Percentiles rank a stretch among this genome's conserved stretches.
Evolutionary conservation across 306 rosid species (phyloP).

Genomic region (Ziziphus jujuba): DNA sequence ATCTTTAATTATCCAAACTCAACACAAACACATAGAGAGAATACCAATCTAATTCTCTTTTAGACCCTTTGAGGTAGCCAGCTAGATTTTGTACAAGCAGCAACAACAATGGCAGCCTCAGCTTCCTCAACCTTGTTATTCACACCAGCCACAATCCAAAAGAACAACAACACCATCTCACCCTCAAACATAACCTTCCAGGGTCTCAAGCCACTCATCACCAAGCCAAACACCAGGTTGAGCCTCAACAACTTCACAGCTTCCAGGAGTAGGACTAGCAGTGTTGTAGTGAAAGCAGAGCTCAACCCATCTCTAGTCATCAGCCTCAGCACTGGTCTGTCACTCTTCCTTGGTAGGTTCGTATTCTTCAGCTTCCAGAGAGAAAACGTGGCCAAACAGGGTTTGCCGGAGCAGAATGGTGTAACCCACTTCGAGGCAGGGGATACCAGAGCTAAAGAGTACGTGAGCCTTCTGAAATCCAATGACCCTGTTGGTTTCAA

Average conservation of each 20-base stretch:
- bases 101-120: conserved; percentile 53
- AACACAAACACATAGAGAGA: too few species aligned
- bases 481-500: conserved; percentile 98
- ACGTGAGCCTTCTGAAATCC: conserved; percentile 84
- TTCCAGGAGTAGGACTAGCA: not conserved
- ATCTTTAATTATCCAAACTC: too few species aligned
- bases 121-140: conserved; percentile 49
- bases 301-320: conserved; percentile 72
- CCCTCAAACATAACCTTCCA: conserved; percentile 55
- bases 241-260: not conserved
- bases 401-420: conserved; percentile 91
- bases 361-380: conserved; percentile 99
- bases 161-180: conserved; percentile 32
- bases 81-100: not conserved
- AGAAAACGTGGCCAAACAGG: conserved; percentile 94
- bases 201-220: conserved; percentile 53
- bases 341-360: conserved; percentile 87
- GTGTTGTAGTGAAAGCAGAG: conserved; percentile 55
- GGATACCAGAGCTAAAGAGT: conserved; percentile 84
- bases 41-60: too few species aligned
- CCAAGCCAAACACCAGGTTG: conserved; percentile 21
- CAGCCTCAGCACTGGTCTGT: conserved; percentile 94
- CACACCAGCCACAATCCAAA: conserved; percentile 30
- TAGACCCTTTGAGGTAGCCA: too few species aligned
- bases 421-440: conserved; percentile 91